Evolutionary conservation across 2,329 filamentous ascomycete species (phyloP).

Genomic region (Nothophoma quercina): DNA sequence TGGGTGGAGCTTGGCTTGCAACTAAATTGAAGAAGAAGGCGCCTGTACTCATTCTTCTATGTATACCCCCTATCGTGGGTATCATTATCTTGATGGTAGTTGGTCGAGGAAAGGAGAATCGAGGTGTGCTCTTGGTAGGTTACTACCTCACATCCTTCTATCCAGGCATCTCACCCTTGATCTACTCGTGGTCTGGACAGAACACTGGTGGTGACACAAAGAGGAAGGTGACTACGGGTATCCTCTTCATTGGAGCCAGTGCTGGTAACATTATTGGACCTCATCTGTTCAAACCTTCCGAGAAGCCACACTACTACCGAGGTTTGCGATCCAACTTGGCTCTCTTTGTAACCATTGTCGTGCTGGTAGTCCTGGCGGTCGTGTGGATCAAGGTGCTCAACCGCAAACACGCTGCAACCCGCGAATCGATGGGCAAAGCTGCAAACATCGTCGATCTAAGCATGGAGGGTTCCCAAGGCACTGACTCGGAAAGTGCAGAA

Average conservation of each 20-base stretch:
- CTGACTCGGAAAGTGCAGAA: constrained; percentile 40
- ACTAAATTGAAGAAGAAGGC: constrained; percentile 64
- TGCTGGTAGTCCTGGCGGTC: constrained; percentile 57
- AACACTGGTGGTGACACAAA: constrained; percentile 76
- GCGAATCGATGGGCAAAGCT: constrained; percentile 67
- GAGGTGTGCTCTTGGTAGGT: constrained; percentile 61
- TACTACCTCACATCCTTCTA: constrained; percentile 69
- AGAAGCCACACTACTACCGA: constrained; percentile 65
- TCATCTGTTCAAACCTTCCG: constrained; percentile 67
- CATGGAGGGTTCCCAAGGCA: constrained; percentile 61
- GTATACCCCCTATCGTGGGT: constrained; percentile 65
- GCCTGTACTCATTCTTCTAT: constrained; percentile 62
- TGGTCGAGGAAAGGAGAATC: constrained; percentile 55
- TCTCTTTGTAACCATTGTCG: constrained; percentile 67
- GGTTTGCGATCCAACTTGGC: constrained; percentile 68
- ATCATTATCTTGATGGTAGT: constrained; percentile 63
- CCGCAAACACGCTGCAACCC: constrained; percentile 60
- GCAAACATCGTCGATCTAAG: constrained; percentile 66
- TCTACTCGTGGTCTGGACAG: constrained; percentile 68
- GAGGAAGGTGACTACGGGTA: constrained; percentile 69
- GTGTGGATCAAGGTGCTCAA: constrained; percentile 64
- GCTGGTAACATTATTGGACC: constrained; percentile 73
- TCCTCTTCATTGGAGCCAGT: constrained; percentile 71
- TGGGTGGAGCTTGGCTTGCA: constrained; percentile 65
- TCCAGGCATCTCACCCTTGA: constrained; percentile 66